Base-by-base conservation (phyloP, 345 rosid genomes). In the Syzygium aromaticum region DNA sequence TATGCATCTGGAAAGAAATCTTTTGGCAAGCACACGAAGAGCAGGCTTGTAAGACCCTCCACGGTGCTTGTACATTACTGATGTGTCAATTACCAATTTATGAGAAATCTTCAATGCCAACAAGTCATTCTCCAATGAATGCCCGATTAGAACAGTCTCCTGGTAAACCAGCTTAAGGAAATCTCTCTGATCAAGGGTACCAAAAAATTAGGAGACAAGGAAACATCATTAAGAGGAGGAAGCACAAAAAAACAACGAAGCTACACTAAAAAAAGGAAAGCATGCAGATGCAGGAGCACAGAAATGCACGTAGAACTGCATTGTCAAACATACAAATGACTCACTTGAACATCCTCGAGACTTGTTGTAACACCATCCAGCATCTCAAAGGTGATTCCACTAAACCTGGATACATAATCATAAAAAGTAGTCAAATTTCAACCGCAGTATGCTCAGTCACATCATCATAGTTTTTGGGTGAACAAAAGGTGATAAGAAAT, bases 111-210 rank as follows among this genome's bases (percentile, higher is more conserved):
- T 96, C 91, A 96, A 87, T 86, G 99, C 98, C 85, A 93, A 86
- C 88, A 98, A 92, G 89, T 98, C 99, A 92, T 95, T 98, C 89
- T 95, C 99, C 93, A 98, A 89, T n/a, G 99, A 98, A 88, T 98
- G 99, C 86, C 99, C 99, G 25, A 98, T 92, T 92, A 98, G 92
- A 92, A 96, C 86, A 8, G 99, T 95, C 93, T 96, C 98, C 88
- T 91, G 91, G 93, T 90, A 89, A 90, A 96, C 98, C 91, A 95
- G 95, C 93, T 92, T 93, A 53, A 95, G 88, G 89, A 95, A 94
- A 87, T 93, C 96, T 89, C 93, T 97, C 99, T 96, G 96, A 89
- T 90, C 88, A 93, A 73, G 88, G 87, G 86, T 90, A 92, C 63
- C 61, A 23, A 77, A 38, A 49, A 30, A n/a, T n/a, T 73, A 21